phyloP scores from a whole-genome alignment of 352 stramenopile species.

The Pythium utonaiense region DNA sequence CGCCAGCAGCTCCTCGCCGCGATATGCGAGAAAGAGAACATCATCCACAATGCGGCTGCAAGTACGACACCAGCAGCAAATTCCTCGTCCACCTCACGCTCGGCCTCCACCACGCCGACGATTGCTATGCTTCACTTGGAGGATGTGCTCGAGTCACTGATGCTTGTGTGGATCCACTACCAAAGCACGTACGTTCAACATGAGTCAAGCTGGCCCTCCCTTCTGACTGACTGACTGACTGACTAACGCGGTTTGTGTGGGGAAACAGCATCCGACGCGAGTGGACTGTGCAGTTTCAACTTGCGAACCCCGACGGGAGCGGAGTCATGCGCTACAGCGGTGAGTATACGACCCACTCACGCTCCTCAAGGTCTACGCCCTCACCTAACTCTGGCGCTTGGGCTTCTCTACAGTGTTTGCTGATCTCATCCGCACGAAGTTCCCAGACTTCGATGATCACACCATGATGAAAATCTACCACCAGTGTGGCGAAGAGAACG shows the following conservation, averaged over 20 bases:
- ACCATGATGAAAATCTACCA: conserved; percentile 68
- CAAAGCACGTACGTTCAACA: conserved; percentile 53
- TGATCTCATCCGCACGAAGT: conserved; percentile 49
- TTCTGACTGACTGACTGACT: no score
- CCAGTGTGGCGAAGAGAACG: conserved; percentile 76
- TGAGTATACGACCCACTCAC: conserved; percentile 11
- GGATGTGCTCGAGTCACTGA: conserved; percentile 64
- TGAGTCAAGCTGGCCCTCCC: no score
- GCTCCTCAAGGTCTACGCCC: no score
- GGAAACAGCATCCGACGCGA: conserved; percentile 44
- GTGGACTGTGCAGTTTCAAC: conserved; percentile 59
- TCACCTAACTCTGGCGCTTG: neutral
- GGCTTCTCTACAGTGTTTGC: conserved; percentile 43
- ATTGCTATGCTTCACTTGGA: conserved; percentile 46
- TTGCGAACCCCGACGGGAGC: conserved; percentile 53
- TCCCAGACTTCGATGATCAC: conserved; percentile 44
- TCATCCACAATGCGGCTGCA: conserved; percentile 25
- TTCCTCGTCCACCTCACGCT: conserved; percentile 7
- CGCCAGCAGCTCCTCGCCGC: conserved; percentile 33
- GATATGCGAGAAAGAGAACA: conserved; percentile 26
- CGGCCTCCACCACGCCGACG: conserved; percentile 14
- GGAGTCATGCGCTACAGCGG: conserved; percentile 59
- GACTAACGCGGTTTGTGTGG: neutral
- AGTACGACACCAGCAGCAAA: neutral
- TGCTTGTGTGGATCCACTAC: conserved; percentile 68